Conservation (phyloP, 1,139 yeast species). For the Sugiyamaella pinicola region DNA sequence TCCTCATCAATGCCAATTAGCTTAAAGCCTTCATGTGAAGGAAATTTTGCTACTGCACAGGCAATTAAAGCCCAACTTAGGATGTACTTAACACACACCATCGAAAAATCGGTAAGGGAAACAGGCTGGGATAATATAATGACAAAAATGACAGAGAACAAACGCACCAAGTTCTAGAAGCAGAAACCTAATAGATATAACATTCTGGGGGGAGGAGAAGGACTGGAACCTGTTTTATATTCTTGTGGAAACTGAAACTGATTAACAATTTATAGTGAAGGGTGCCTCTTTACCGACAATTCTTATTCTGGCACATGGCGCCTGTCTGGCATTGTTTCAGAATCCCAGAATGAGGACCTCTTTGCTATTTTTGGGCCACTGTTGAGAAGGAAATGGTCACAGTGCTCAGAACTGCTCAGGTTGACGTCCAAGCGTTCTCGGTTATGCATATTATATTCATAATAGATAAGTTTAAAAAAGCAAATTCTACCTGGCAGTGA, state of each 20-base stretch:
- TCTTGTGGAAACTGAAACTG: not conserved
- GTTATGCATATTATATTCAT: too few relatives aligned
- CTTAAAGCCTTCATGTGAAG: not conserved
- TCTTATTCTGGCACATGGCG: not conserved
- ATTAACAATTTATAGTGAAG: not conserved
- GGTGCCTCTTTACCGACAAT: not conserved
- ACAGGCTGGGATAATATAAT: not conserved
- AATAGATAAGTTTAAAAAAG: too few relatives aligned
- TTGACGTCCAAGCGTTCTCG: too few relatives aligned
- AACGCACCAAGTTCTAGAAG: not conserved
- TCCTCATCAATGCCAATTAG: not conserved
- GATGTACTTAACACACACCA: slow-evolving; percentile 11
- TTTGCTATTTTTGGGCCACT: too few relatives aligned
- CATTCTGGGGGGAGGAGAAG: not conserved
- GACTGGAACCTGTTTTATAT: not conserved
- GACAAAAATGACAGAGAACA: not conserved
- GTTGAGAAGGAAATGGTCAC: too few relatives aligned
- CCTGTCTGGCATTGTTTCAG: not conserved
- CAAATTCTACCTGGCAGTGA: too few relatives aligned
- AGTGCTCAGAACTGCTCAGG: too few relatives aligned
- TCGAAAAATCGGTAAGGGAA: not conserved
- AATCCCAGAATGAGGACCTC: too few relatives aligned
- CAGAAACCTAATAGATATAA: too few relatives aligned
- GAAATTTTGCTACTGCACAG: slow-evolving; percentile 7
- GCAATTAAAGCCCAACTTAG: slow-evolving; percentile 15